Evolutionary conservation across 306 rosid genomes (phyloP).

Genomic region (Rubus idaeus): DNA sequence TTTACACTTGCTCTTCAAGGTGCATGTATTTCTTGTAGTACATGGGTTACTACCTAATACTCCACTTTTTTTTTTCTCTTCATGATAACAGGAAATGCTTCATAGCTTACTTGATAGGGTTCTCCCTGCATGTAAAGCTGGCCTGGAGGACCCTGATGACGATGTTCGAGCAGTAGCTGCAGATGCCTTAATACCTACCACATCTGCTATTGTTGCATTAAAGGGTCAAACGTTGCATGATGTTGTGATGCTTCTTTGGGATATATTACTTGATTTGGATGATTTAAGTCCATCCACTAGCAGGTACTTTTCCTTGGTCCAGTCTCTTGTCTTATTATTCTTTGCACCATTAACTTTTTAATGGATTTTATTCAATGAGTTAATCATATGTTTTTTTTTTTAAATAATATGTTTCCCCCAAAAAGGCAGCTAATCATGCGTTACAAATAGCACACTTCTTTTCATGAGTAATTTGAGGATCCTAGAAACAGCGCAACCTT

Average conservation of each 20-base stretch:
- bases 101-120: slow-evolving; percentile 74
- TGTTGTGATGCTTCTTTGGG: slow-evolving; percentile 94
- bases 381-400: not conserved
- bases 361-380: not conserved
- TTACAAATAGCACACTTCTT: not conserved
- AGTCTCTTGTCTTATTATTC: not conserved
- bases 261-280: slow-evolving; percentile 93
- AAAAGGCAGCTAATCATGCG: too few species aligned
- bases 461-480: not conserved
- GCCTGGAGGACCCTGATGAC: slow-evolving; percentile 96
- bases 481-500: not conserved
- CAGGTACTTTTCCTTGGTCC: slow-evolving; percentile 53
- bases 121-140: slow-evolving; percentile 94
- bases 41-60: slow-evolving; percentile 14
- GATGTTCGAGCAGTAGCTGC: slow-evolving; percentile 99
- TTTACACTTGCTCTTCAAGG: not conserved
- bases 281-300: slow-evolving; percentile 99
- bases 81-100: slow-evolving; percentile 76
- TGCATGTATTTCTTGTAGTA: slow-evolving; percentile 17
- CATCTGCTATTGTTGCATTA: slow-evolving; percentile 75
- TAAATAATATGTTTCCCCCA: too few species aligned
- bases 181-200: slow-evolving; percentile 93
- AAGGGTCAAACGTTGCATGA: slow-evolving; percentile 75
- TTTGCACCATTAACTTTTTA: not conserved
- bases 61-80: slow-evolving; percentile 28